These are phyloP conservation scores for Ustilago curta DNA, from an alignment of 1,284 basidiomycete genomes.

Conservation along the genomic window DNA sequence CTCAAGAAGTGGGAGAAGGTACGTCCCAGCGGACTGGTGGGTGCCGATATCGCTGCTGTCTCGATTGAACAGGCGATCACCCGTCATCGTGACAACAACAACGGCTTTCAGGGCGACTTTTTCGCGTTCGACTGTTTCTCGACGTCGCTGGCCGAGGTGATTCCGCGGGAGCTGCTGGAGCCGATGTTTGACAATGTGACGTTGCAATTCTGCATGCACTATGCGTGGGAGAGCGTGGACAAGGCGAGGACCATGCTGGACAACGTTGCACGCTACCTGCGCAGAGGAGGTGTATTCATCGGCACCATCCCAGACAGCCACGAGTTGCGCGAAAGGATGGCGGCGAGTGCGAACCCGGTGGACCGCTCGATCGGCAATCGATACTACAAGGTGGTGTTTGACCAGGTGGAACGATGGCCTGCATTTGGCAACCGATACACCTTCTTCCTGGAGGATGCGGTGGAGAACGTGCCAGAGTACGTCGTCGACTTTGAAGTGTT, in stretches of 20 bases:
- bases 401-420: conserved; percentile 72
- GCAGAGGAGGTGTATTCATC: conserved; percentile 86
- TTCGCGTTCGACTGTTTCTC: conserved; percentile 88
- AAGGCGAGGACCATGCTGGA: conserved; percentile 92
- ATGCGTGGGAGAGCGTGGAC: conserved; percentile 89
- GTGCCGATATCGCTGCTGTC: conserved; percentile 88
- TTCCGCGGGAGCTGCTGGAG: conserved; percentile 75
- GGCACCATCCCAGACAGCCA: conserved; percentile 88
- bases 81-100: conserved; percentile 75
- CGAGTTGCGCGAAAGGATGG: conserved; percentile 77
- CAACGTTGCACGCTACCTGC: conserved; percentile 85
- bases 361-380: conserved; percentile 82
- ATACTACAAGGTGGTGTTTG: conserved; percentile 89
- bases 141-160: conserved; percentile 77
- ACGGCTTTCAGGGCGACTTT: conserved; percentile 80
- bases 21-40: conserved; percentile 82
- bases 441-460: conserved; percentile 93
- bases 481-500: conserved; percentile 95
- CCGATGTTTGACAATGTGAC: conserved; percentile 89
- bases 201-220: conserved; percentile 99
- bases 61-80: conserved; percentile 89
- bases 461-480: conserved; percentile 92
- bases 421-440: conserved; percentile 87
- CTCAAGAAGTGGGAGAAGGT: conserved; percentile 94
- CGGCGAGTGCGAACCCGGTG: conserved; percentile 77